These are phyloP conservation scores for Baorangia bicolor DNA, from an alignment of 768 basidiomycete genomes.

Conservation along the genomic window DNA sequence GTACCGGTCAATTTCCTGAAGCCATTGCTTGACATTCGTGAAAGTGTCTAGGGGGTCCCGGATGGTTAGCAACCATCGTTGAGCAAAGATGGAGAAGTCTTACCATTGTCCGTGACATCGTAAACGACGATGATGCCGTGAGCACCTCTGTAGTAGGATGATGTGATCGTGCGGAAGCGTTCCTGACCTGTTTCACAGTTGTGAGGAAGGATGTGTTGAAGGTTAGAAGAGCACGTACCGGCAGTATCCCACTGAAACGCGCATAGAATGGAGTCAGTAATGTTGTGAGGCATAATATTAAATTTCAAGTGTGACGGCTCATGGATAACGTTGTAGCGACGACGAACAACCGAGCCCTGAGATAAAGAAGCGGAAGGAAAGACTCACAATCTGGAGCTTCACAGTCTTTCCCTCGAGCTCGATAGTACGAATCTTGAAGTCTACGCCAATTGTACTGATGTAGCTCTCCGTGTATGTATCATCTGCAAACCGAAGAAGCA, in stretches of 20 bases:
- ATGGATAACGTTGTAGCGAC: not conserved
- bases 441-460: constrained; percentile 96
- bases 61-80: constrained; percentile 7
- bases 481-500: constrained; percentile 90
- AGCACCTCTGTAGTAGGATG: constrained; percentile 99
- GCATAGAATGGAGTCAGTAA: constrained; percentile 19
- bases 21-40: constrained; percentile 94
- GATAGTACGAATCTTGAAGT: constrained; percentile 99
- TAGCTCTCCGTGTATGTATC: constrained; percentile 98
- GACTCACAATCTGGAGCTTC: constrained; percentile 94
- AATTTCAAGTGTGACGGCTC: not conserved
- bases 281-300: not conserved
- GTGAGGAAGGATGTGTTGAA: constrained; percentile 2
- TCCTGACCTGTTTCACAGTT: constrained; percentile 72
- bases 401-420: constrained; percentile 98
- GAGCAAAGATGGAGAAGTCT: constrained; percentile 7
- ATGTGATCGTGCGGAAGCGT: constrained; percentile 97
- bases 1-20: constrained; percentile 91
- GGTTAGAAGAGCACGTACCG: constrained; percentile 44
- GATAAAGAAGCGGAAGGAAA: constrained; percentile 6
- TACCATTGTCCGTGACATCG: constrained; percentile 93
- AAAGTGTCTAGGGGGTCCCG: constrained; percentile 73
- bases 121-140: constrained; percentile 99
- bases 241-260: constrained; percentile 87
- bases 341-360: not conserved